Evolutionary conservation across 805 yeast genomes (phyloP), one percentile per base, ranked within the genome.

Genomic region (Deakozyma indianensis): DNA sequence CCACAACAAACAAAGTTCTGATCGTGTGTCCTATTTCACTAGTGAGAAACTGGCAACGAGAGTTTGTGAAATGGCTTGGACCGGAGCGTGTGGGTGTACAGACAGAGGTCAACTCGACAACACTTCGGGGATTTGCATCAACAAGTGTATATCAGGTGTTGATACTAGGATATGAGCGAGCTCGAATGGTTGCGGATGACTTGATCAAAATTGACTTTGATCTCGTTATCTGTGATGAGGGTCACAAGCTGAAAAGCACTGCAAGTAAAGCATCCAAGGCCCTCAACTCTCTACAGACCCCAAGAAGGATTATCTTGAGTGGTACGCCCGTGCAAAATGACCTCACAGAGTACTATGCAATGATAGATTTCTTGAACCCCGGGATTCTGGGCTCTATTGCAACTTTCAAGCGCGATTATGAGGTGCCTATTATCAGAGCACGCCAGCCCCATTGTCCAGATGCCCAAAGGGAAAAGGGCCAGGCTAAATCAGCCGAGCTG

Each of bases 271-370:
- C 83, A 0, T 65, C 86, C 44, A 77, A 76, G 48, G 75, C 78
- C 0, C 64, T 90, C 44, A 74, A 73, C 35, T 54, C 68, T 1
- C 61, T 87, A 16, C 64, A 76, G 38, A 70, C 80, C 3, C 66
- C 67, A 4, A 74, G 69, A 40, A 75, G 80, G 49, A 65, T 90
- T 1, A 56, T 90, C 3, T 64, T 92, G 4, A 77, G 95, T 0
- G 98, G 96, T 0, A 86, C 96, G 0, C 96, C 95, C 0, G 85
- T 92, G 28, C 98, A 92, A 58, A 92, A 92, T 62, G 95, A 92
- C 59, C 70, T 92, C 42, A 65, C 65, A 2, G 98, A 92, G 58
- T 90, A 84, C 58, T 85, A 68, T 61, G 79, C 82, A 7, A 76
- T 92, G 54, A 74, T 81, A 4, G 82, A 86, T 56, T 90, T 90